phyloP scores from a whole-genome alignment of 1,284 basidiomycete genomes.

The Inonotus hispidus region DNA sequence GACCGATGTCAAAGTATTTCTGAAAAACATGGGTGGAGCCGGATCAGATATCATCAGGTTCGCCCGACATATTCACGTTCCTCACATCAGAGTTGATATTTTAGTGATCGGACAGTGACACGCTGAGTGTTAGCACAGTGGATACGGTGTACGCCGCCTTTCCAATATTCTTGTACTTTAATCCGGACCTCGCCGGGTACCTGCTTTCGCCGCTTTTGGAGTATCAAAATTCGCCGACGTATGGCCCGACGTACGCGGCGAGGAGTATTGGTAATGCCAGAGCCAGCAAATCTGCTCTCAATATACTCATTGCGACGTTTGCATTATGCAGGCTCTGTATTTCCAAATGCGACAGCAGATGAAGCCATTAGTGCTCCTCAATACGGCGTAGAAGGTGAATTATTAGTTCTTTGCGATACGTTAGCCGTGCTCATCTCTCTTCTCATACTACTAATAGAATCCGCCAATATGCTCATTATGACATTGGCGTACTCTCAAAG shows the following conservation, averaged over 20 bases:
- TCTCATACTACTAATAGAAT: conserved; percentile 23
- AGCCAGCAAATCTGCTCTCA: background rate
- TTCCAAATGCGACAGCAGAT: conserved; percentile 9
- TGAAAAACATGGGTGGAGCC: conserved; percentile 17
- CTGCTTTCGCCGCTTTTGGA: conserved; percentile 43
- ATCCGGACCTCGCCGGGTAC: conserved; percentile 34
- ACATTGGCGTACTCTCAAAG: conserved; percentile 32
- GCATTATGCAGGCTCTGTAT: background rate
- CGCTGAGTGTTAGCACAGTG: conserved; percentile 37
- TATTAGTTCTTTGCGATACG: background rate
- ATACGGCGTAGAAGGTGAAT: conserved; percentile 26
- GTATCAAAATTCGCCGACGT: conserved; percentile 30
- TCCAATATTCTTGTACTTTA: conserved; percentile 43
- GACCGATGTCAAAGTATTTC: conserved; percentile 21
- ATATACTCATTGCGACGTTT: background rate
- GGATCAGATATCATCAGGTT: conserved; percentile 3
- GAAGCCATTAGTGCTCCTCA: conserved; percentile 12
- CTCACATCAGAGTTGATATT: background rate
- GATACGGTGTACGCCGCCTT: conserved; percentile 44
- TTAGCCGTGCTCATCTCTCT: background rate
- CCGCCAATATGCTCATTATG: conserved; percentile 39
- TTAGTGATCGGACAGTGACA: background rate
- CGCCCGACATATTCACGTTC: background rate
- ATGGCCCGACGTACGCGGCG: conserved; percentile 31
- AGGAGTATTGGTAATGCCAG: conserved; percentile 35